Base-by-base conservation (phyloP, 1,284 basidiomycete genomes). In the Apiotrichum porosum region DNA sequence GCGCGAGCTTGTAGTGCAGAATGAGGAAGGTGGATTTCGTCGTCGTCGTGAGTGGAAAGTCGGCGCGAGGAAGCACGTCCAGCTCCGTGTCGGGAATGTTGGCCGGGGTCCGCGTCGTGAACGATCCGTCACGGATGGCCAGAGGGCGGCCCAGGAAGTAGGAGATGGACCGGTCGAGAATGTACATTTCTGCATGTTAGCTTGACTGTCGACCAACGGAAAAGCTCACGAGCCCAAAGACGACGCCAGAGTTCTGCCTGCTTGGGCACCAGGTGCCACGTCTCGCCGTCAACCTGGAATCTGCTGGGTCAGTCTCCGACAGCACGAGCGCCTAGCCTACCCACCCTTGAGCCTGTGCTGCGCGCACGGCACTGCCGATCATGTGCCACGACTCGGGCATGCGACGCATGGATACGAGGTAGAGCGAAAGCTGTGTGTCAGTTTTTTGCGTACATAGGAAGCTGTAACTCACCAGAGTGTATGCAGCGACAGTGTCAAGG, bases 181-280 rank as follows among this genome's bases (percentile, higher is more conserved):
- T 58, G 45, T 61, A 62, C 22, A 65, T 49, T 24, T 65, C 57
- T 59, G 35, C 1, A 6, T 12, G 22, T n/a, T 28, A 12, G n/a
- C 46, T 54, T n/a, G n/a, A n/a, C n/a, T n/a, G n/a, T n/a, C n/a
- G n/a, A n/a, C n/a, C n/a, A n/a, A n/a, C n/a, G n/a, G n/a, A n/a
- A n/a, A n/a, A n/a, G 58, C 57, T 61, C 43, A 64, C 62, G 65
- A 22, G 63, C 63, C 62, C 62, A 68, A 2, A 68, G 38, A 12
- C 63, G 44, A 4, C 65, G 51, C 19, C 63, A 49, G 10, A 64
- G 44, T 45, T 68, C 65, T 2, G 60, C 57, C 31, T 65, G 56
- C 32, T 59, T 54, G 3, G 54, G 38, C 1, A 49, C 32, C 22
- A 67, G 55, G 30, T 54, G 52, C 65, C 63, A 65, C 15, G 44